Evolutionary conservation across 129 eudicot species (phyloP).

Genomic region (Tagetes erecta): DNA sequence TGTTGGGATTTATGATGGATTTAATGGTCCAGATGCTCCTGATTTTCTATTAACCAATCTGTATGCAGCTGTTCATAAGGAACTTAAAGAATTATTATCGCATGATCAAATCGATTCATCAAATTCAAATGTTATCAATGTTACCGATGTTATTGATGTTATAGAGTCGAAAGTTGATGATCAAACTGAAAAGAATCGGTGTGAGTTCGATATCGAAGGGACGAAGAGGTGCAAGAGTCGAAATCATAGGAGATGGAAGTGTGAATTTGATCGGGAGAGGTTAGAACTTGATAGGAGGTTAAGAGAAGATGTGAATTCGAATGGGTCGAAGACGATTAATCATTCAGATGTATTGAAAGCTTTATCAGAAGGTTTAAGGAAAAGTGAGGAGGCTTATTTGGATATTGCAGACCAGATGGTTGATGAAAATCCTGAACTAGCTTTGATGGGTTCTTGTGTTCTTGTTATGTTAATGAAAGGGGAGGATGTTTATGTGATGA

Average conservation of each 20-base stretch:
- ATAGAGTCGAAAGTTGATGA: background rate
- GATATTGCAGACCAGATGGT: constrained; percentile 91
- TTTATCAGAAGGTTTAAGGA: constrained; percentile 64
- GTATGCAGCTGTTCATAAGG: constrained; percentile 81
- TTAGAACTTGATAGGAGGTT: constrained; percentile 80
- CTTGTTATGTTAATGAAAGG: constrained; percentile 97
- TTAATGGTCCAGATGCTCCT: constrained; percentile 97
- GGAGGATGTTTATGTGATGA: constrained; percentile 94
- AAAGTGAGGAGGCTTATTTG: constrained; percentile 85
- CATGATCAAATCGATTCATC: constrained; percentile 57
- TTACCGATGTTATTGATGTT: background rate
- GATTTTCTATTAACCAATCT: constrained; percentile 75
- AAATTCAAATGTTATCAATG: constrained; percentile 8
- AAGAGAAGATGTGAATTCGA: constrained; percentile 52
- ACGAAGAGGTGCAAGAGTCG: background rate
- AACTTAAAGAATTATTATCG: constrained; percentile 85
- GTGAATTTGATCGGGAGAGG: constrained; percentile 83
- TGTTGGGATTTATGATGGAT: constrained; percentile 96
- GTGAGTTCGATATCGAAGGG: too few species aligned
- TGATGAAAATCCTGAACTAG: constrained; percentile 83
- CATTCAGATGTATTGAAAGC: constrained; percentile 84
- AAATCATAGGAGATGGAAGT: constrained; percentile 59
- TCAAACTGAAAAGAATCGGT: background rate
- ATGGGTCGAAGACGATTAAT: constrained; percentile 42
- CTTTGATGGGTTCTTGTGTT: constrained; percentile 97